phyloP scores from a whole-genome alignment of 1,284 basidiomycete species.

The Trichosporon coremiiforme region DNA sequence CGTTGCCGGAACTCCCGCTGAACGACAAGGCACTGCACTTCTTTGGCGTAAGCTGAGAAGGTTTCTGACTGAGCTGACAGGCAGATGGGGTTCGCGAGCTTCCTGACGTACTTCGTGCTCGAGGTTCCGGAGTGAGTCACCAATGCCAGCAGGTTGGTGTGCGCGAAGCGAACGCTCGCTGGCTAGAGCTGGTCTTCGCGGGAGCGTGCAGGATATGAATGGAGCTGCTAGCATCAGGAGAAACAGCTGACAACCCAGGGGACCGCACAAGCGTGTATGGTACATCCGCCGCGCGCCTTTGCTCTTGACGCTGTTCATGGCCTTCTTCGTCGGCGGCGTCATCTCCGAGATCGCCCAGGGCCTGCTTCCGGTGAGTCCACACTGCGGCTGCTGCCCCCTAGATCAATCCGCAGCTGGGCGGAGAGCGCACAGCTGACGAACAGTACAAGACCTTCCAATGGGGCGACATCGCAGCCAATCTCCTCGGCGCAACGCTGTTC shows the following conservation, averaged over 20 bases:
- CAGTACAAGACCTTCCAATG: slow-evolving; percentile 55
- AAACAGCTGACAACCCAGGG: slow-evolving; percentile 32
- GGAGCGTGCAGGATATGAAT: too few species aligned
- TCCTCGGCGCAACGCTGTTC: slow-evolving; percentile 50
- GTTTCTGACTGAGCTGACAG: background rate
- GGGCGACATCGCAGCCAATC: slow-evolving; percentile 54
- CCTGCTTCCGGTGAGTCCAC: slow-evolving; percentile 50
- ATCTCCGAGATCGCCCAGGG: slow-evolving; percentile 53
- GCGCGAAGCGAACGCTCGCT: background rate
- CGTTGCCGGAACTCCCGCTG: slow-evolving; percentile 48
- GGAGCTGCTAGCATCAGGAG: too few species aligned
- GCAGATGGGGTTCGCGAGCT: slow-evolving; percentile 55
- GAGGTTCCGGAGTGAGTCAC: slow-evolving; percentile 53
- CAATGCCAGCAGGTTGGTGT: background rate
- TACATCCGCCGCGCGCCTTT: slow-evolving; percentile 54
- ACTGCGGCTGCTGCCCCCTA: background rate
- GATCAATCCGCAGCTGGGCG: too few species aligned
- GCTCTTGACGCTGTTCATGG: slow-evolving; percentile 44
- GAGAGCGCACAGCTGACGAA: slow-evolving; percentile 1
- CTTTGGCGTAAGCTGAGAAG: slow-evolving; percentile 46
- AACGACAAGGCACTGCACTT: slow-evolving; percentile 57
- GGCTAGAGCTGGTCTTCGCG: too few species aligned
- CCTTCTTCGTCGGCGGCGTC: slow-evolving; percentile 53
- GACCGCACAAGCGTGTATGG: slow-evolving; percentile 50
- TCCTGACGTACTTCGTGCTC: slow-evolving; percentile 53